Evolutionary conservation across 768 basidiomycete genomes (phyloP).

Genomic region (Lactarius sp.): DNA sequence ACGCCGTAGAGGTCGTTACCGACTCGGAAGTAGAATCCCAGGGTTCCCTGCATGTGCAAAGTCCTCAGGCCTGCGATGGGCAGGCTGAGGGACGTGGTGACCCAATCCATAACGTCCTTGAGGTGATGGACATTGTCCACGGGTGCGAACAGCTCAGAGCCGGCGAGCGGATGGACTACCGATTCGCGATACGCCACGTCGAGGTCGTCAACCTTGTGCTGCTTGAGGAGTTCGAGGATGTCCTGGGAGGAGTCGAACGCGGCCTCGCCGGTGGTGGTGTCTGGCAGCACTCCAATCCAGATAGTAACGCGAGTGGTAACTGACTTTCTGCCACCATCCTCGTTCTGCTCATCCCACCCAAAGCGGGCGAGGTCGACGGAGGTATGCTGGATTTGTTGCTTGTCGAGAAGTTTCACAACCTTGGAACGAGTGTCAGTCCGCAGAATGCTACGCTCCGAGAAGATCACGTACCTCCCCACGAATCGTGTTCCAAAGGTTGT

Average conservation of each 20-base stretch:
- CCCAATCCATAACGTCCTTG: constrained; percentile 34
- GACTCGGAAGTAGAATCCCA: constrained; percentile 36
- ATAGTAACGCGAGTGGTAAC: neutral
- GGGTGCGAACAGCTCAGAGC: constrained; percentile 28
- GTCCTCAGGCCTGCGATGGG: constrained; percentile 27
- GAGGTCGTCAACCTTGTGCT: constrained; percentile 19
- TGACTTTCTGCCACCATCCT: constrained; percentile 16
- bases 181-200: constrained; percentile 31
- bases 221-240: constrained; percentile 26
- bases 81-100: constrained; percentile 37
- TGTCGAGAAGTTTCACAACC: constrained; percentile 12
- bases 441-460: neutral
- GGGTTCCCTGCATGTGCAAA: constrained; percentile 34
- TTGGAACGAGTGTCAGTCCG: constrained; percentile 10
- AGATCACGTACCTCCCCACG: neutral
- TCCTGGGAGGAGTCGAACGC: constrained; percentile 24
- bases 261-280: constrained; percentile 26
- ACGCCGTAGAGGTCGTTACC: constrained; percentile 34
- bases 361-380: constrained; percentile 17
- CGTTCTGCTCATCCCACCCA: constrained; percentile 20
- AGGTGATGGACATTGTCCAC: constrained; percentile 29
- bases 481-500: neutral
- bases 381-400: neutral
- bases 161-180: constrained; percentile 13
- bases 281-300: constrained; percentile 23